phyloP scores from a whole-genome alignment of 169 alveolate species.

The Perkinsus chesapeaki region DNA sequence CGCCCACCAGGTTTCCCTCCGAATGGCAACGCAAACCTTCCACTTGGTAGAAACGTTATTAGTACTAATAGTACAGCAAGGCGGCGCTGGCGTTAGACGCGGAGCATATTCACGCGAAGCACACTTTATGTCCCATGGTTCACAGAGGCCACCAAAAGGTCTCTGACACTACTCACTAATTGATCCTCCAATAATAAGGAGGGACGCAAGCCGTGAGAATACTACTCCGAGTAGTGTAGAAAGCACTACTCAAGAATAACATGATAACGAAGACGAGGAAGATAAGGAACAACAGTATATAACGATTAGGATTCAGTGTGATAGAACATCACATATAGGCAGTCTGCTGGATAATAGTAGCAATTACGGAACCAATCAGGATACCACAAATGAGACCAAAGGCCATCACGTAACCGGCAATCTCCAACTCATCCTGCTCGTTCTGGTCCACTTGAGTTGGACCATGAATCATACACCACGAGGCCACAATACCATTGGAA shows the following conservation, averaged over 20 bases:
- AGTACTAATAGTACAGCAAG: neutral
- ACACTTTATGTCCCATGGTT: too few species aligned
- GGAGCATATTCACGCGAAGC: too few species aligned
- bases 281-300: neutral
- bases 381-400: conserved; percentile 21
- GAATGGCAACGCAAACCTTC: neutral
- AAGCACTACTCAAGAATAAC: too few species aligned
- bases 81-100: neutral
- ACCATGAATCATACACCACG: conserved; percentile 24
- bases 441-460: conserved; percentile 10
- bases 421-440: neutral
- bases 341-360: neutral
- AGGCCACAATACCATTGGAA: conserved; percentile 18
- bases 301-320: neutral
- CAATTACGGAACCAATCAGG: conserved; percentile 11
- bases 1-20: conserved; percentile 7
- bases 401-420: conserved; percentile 24
- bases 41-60: neutral
- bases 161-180: neutral
- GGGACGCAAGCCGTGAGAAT: neutral
- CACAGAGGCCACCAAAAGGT: too few species aligned
- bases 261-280: neutral
- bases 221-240: neutral
- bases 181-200: neutral
- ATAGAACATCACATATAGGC: neutral